These are phyloP conservation scores for Colletotrichum sp. DNA, from an alignment of 2,329 filamentous ascomycete species.

Conservation along the genomic window DNA sequence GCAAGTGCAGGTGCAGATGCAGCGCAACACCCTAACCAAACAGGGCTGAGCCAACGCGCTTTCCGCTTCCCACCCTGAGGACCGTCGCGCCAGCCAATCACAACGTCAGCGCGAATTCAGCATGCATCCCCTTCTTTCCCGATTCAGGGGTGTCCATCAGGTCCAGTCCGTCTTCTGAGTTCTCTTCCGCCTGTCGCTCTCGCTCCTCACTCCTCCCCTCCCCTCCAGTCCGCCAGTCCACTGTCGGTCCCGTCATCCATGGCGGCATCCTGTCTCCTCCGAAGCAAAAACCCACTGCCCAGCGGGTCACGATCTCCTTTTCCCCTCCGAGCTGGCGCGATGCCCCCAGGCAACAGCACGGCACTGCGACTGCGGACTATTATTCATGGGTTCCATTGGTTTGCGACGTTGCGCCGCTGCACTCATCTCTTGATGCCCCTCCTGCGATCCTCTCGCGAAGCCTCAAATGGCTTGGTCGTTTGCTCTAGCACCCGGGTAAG, in stretches of 20 bases:
- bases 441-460: neutral
- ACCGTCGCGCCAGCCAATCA: neutral
- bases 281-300: neutral
- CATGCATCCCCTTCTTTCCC: neutral
- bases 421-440: neutral
- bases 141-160: neutral
- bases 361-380: neutral
- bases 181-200: neutral
- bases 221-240: neutral
- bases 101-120: neutral
- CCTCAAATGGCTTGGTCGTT: neutral
- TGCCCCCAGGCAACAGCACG: neutral
- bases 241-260: neutral
- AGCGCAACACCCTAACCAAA: neutral
- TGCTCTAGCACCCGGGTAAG: neutral
- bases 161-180: neutral
- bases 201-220: neutral
- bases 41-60: conserved; percentile 20
- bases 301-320: neutral
- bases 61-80: neutral
- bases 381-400: neutral
- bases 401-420: neutral
- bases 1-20: neutral
- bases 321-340: neutral
- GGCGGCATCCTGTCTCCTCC: neutral